Percentiles rank a stretch among this genome's conserved stretches.
These are phyloP conservation scores for Maudiozyma barnettii DNA, from an alignment of 805 yeast species.

Conservation along the genomic window DNA sequence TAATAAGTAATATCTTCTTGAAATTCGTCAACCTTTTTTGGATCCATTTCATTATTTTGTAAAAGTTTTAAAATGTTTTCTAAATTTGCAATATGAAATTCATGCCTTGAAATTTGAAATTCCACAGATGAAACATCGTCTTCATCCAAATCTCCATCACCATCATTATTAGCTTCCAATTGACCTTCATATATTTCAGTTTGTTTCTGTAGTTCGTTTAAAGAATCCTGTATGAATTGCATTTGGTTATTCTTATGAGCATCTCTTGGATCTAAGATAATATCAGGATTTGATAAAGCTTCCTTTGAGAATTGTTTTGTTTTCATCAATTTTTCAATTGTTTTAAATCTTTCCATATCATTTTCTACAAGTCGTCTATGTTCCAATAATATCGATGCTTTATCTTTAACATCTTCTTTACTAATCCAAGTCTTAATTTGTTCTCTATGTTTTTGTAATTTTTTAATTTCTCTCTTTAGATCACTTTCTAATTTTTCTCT, in stretches of 20 bases:
- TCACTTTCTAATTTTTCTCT: slow-evolving; percentile 91
- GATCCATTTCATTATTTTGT: slow-evolving; percentile 71
- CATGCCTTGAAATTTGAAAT: slow-evolving; percentile 56
- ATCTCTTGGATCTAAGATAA: slow-evolving; percentile 64
- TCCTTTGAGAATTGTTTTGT: slow-evolving; percentile 91
- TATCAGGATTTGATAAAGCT: slow-evolving; percentile 65
- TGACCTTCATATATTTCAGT: slow-evolving; percentile 66
- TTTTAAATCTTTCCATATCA: slow-evolving; percentile 94
- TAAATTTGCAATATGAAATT: slow-evolving; percentile 65
- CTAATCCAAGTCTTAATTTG: slow-evolving; percentile 93
- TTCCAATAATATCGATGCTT: slow-evolving; percentile 62
- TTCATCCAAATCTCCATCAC: slow-evolving; percentile 10
- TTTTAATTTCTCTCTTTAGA: slow-evolving; percentile 88
- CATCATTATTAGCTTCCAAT: slow-evolving; percentile 61
- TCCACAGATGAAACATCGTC: neutral
- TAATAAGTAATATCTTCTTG: slow-evolving; percentile 88
- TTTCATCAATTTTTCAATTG: slow-evolving; percentile 85
- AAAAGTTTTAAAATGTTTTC: slow-evolving; percentile 69
- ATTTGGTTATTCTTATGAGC: slow-evolving; percentile 66
- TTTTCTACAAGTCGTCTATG: slow-evolving; percentile 58
- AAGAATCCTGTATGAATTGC: slow-evolving; percentile 56
- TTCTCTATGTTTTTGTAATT: slow-evolving; percentile 85
- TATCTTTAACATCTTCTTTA: slow-evolving; percentile 85
- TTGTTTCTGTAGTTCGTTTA: slow-evolving; percentile 77
- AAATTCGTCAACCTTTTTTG: slow-evolving; percentile 64